phyloP scores from a whole-genome alignment of 2,329 filamentous ascomycete species.

The Fusarium cyanostomum region DNA sequence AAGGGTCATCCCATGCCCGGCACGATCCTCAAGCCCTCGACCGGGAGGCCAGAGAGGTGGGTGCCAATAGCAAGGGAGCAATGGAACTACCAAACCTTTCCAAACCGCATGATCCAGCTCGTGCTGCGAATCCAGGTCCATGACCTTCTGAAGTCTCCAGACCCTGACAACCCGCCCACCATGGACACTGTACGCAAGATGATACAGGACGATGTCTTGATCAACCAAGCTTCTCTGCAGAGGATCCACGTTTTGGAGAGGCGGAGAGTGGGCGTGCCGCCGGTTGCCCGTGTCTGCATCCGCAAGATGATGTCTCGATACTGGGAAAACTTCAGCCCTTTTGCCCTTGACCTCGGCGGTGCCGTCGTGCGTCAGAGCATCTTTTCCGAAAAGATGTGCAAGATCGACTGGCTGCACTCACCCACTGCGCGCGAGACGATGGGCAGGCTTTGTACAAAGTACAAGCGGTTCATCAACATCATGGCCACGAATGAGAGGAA shows the following conservation, averaged over 20 bases:
- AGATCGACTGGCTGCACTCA: slow-evolving; percentile 81
- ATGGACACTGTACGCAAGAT: slow-evolving; percentile 62
- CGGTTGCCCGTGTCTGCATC: slow-evolving; percentile 55
- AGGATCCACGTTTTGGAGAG: slow-evolving; percentile 26
- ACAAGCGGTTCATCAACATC: slow-evolving; percentile 69
- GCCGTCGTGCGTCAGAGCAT: slow-evolving; percentile 73
- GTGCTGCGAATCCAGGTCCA: slow-evolving; percentile 56
- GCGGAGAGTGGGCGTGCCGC: background rate
- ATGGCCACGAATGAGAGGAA: slow-evolving; percentile 59
- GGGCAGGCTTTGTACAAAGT: slow-evolving; percentile 70
- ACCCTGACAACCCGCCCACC: slow-evolving; percentile 45
- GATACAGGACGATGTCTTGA: slow-evolving; percentile 57
- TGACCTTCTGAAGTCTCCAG: slow-evolving; percentile 48
- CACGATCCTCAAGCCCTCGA: slow-evolving; percentile 66
- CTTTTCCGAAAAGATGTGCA: slow-evolving; percentile 78
- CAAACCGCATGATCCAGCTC: slow-evolving; percentile 64
- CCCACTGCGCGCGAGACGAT: slow-evolving; percentile 72
- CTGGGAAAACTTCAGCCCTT: slow-evolving; percentile 72
- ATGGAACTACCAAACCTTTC: slow-evolving; percentile 57
- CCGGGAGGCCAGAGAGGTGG: slow-evolving; percentile 58
- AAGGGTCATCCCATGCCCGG: slow-evolving; percentile 70
- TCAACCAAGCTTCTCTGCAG: slow-evolving; percentile 39
- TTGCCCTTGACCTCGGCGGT: slow-evolving; percentile 71
- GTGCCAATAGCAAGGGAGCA: background rate
- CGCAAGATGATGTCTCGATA: slow-evolving; percentile 77